Conservation (phyloP, 495 filamentous ascomycete genomes). For the Xylaria longipes region DNA sequence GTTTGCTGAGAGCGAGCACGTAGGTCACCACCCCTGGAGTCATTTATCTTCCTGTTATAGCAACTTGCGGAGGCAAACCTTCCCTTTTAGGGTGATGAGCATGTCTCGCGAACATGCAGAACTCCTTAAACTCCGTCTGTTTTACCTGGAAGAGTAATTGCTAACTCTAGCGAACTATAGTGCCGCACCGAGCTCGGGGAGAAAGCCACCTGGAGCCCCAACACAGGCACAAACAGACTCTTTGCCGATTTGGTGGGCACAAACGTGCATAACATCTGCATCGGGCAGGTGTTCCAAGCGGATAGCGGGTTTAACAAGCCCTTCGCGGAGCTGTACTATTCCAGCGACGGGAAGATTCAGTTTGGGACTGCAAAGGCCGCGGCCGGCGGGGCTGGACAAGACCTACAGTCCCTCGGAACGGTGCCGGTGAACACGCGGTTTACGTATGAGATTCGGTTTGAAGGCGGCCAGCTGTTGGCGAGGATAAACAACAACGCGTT, state of each 20-base stretch:
- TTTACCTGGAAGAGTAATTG: neutral
- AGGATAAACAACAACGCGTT: constrained; percentile 40
- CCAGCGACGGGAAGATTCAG: constrained; percentile 35
- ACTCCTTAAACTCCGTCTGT: neutral
- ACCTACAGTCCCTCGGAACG: constrained; percentile 36
- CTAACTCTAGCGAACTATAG: constrained; percentile 11
- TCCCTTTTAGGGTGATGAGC: neutral
- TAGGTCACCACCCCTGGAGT: neutral
- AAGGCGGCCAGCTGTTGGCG: constrained; percentile 36
- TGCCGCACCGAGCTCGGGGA: constrained; percentile 54
- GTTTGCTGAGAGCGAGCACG: constrained; percentile 44
- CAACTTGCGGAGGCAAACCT: neutral
- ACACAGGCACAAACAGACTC: constrained; percentile 41
- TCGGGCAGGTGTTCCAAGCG: constrained; percentile 48
- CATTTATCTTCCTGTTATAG: neutral
- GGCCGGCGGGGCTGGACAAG: constrained; percentile 34
- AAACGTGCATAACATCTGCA: constrained; percentile 42
- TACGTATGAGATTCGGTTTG: constrained; percentile 45
- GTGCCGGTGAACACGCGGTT: constrained; percentile 40
- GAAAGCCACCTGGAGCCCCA: constrained; percentile 41
- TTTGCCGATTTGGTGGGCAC: constrained; percentile 40
- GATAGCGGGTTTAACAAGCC: constrained; percentile 44
- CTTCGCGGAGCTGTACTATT: constrained; percentile 47
- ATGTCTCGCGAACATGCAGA: neutral
- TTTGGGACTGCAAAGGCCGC: constrained; percentile 44